phyloP scores from a whole-genome alignment of 768 basidiomycete genomes.

The Kwoniella sp. region DNA sequence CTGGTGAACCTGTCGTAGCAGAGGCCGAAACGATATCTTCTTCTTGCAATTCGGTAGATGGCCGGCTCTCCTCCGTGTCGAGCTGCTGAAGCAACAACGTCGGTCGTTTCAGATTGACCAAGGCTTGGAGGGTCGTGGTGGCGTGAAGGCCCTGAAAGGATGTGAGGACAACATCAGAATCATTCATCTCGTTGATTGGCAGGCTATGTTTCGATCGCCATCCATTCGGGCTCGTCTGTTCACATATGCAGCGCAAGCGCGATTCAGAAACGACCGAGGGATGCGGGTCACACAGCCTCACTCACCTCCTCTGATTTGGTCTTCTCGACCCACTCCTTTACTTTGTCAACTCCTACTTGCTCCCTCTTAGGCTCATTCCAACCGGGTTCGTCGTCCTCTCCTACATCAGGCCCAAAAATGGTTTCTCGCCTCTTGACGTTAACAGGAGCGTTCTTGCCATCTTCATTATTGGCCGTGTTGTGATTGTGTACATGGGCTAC shows the following conservation, averaged over 20 bases:
- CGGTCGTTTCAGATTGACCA: slow-evolving; percentile 91
- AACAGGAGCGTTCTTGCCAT: slow-evolving; percentile 15
- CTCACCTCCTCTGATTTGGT: slow-evolving; percentile 78
- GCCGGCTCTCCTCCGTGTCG: slow-evolving; percentile 24
- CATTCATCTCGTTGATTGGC: no score
- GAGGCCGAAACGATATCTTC: slow-evolving; percentile 10
- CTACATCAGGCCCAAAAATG: slow-evolving; percentile 89
- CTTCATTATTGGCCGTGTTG: neutral
- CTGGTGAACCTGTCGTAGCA: neutral
- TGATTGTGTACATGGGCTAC: slow-evolving; percentile 17
- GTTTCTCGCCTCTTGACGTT: slow-evolving; percentile 68
- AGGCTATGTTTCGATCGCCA: neutral
- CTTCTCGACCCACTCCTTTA: slow-evolving; percentile 74
- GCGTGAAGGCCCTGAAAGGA: slow-evolving; percentile 68
- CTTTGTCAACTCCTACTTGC: slow-evolving; percentile 72
- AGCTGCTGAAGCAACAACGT: slow-evolving; percentile 66
- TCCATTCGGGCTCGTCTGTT: no score
- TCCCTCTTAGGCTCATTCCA: slow-evolving; percentile 59
- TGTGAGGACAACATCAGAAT: neutral
- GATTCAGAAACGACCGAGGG: no score
- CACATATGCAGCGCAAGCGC: no score
- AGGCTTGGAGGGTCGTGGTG: slow-evolving; percentile 88
- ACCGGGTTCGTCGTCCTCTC: slow-evolving; percentile 61
- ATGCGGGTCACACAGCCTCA: no score
- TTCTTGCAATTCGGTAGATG: slow-evolving; percentile 7